Evolutionary conservation across 768 basidiomycete species (phyloP), one percentile per base, ranked within the genome.

Genomic region (Neoboletus brunneissimus): DNA sequence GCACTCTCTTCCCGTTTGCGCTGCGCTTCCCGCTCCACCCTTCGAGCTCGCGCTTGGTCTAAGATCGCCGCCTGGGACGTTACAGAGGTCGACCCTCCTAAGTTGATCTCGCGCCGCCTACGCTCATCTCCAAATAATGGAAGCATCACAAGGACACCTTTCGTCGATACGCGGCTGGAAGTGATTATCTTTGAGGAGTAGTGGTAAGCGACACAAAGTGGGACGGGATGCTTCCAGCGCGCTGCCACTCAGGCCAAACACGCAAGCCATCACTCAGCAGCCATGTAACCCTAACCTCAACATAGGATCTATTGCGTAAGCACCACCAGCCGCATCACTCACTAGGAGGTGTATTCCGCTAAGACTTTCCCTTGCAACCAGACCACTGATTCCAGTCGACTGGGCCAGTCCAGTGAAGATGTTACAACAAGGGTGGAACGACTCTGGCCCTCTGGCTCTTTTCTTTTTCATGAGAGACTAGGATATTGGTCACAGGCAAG

Each of bases 51-150:
- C 20, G 86, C 89, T 51, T 81, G 76, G 62, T 81, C 78, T 47
- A 91, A 74, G 64, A 93, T 80, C 35, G 80, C 73, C 15, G 78
- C 71, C 41, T 85, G 80, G 0, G 82, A 79, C 7, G 82, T 64
- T 2, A 76, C 78, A 20, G 79, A 69, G 0, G 76, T 79, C 1
- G 80, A 70, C 2, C 91, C 91, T 16, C 91, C 91, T 20, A 92
- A 79, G 67, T 92, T 91, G 61, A 92, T 92, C 62, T 80, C 78
- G 43, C 86, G 80, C 53, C 83, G 77, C 46, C 74, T 69, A 43
- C 74, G 72, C 50, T 85, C 80, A 63, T 78, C 75, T 37, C 76
- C 79, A 61, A 85, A 83, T 44, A 83, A 48, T 16, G 79, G 77
- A 52, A 78, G 65, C 72, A 76, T 77, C 23, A 38, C 45, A 29